phyloP scores from a whole-genome alignment of 2,329 filamentous ascomycete species.

The Colletotrichum sp. region DNA sequence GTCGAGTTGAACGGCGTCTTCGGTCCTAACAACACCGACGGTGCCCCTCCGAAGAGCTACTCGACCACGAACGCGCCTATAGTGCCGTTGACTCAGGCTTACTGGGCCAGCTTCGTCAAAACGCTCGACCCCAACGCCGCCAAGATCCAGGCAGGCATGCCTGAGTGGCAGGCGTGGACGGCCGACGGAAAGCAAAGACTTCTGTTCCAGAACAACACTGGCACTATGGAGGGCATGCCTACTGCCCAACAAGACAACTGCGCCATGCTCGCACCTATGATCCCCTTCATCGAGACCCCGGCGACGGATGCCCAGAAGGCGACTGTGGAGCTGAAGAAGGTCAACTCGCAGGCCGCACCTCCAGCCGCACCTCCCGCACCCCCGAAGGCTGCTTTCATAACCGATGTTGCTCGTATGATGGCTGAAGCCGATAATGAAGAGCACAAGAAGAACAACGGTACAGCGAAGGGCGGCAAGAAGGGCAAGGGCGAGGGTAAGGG shows the following conservation, averaged over 20 bases:
- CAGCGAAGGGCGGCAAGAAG: background rate
- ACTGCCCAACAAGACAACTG: constrained; percentile 24
- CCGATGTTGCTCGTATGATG: background rate
- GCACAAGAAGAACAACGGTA: background rate
- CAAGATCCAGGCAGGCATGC: constrained; percentile 47
- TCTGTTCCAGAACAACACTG: constrained; percentile 46
- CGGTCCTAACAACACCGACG: constrained; percentile 61
- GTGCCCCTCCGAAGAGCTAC: constrained; percentile 60
- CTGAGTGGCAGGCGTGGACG: constrained; percentile 52
- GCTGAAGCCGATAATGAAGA: background rate
- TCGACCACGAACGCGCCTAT: constrained; percentile 58
- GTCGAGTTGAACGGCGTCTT: constrained; percentile 72
- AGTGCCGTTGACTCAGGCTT: constrained; percentile 67
- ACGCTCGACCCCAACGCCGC: constrained; percentile 67
- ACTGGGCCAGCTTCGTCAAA: constrained; percentile 78
- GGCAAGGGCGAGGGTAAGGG: background rate
- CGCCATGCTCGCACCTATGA: constrained; percentile 26
- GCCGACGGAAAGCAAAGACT: constrained; percentile 37
- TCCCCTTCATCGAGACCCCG: constrained; percentile 25
- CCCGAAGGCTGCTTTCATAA: background rate
- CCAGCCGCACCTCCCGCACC: background rate
- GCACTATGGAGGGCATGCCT: constrained; percentile 43
- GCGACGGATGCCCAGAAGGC: constrained; percentile 5
- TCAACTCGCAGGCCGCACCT: background rate
- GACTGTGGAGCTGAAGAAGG: constrained; percentile 21